These are phyloP conservation scores for Erodium texanum DNA, from an alignment of 441 rosid species.

Conservation along the genomic window DNA sequence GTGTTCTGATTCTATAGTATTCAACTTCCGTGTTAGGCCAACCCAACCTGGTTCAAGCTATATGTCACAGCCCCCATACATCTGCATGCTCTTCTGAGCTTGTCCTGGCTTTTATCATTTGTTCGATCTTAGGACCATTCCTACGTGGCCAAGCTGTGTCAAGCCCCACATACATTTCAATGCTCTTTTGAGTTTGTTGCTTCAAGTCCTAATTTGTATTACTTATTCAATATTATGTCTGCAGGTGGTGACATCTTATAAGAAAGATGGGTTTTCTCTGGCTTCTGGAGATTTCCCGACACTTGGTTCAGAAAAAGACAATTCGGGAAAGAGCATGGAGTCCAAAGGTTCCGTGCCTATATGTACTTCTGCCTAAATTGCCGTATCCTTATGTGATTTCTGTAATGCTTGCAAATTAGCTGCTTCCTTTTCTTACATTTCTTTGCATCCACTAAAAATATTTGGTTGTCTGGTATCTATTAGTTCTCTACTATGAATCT, in stretches of 20 bases:
- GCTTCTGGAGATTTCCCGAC: conserved; percentile 92
- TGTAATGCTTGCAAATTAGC: background rate
- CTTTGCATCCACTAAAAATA: background rate
- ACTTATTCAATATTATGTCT: conserved; percentile 16
- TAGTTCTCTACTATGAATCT: background rate
- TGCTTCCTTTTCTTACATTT: background rate
- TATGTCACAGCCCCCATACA: too few species aligned
- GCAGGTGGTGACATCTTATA: conserved; percentile 57
- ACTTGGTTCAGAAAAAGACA: conserved; percentile 76
- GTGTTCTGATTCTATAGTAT: background rate
- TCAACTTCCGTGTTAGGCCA: background rate
- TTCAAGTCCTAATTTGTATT: conserved; percentile 15
- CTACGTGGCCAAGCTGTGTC: background rate
- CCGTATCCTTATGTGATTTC: background rate
- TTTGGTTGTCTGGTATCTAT: background rate
- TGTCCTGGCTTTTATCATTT: background rate
- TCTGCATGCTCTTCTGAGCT: background rate
- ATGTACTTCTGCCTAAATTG: background rate
- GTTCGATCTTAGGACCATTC: background rate
- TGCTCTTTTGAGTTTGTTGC: background rate
- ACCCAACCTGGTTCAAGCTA: background rate
- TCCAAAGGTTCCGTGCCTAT: conserved; percentile 48
- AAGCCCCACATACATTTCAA: background rate
- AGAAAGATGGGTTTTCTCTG: conserved; percentile 73
- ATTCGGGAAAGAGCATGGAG: conserved; percentile 38